Base-by-base conservation (phyloP, 345 rosid genomes). In the Acer negundo region DNA sequence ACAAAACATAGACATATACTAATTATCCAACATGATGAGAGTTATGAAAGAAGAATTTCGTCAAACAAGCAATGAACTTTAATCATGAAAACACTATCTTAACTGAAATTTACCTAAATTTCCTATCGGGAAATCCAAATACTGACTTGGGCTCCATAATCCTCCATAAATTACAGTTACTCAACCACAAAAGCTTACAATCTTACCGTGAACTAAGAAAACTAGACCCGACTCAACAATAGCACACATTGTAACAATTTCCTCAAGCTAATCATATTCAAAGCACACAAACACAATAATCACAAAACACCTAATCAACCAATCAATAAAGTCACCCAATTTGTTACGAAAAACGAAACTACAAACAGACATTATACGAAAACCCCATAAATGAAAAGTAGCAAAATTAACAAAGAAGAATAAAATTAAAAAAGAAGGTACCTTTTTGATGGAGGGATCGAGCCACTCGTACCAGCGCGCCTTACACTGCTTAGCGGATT, bases 391-490 rank as follows among this genome's bases (percentile, higher is more conserved):
- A 64, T n/a, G 72, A 59, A 20, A 10, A 69, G 10, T 46, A 9
- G 22, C 70, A 61, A 12, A 31, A 19, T 10, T 10, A 44, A 6
- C 23, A 16, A 66, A 13, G 20, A 49, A 2, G 44, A 1, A 28
- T 19, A 28, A 22, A n/a, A 22, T 13, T 53, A 40, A 10, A 35
- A 19, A 12, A 2, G 22, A 23, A 4, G 31, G 7, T 49, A 90
- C 99, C 94, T 97, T 97, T 82, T 94, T 97, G 79, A 97, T 94
- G 53, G 99, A 97, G 28, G 98, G 99, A 77, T 97, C 99, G 72
- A 94, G 99, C 99, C 99, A 97, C 87, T 97, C 99, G 72, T 97
- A 94, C 99, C 98, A 97, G 44, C 99, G 97, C 84, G 99, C 99
- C 78, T 97, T 97, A 81, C 99, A 94, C 89, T 97, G 98, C 88